These are phyloP conservation scores for Medicago truncatula DNA, from an alignment of 306 rosid species.

Conservation along the genomic window DNA sequence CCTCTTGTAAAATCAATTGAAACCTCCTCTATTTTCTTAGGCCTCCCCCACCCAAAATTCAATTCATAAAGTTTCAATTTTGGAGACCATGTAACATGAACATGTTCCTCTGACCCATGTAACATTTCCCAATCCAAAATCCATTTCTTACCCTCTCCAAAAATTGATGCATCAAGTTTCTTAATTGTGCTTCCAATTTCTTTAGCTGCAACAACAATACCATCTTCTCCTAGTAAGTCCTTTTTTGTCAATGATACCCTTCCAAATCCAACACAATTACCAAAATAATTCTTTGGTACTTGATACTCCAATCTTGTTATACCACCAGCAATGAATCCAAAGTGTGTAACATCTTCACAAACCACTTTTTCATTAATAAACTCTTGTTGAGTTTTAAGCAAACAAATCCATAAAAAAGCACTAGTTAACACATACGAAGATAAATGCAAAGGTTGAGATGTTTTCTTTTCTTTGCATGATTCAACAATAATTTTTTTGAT, in stretches of 20 bases:
- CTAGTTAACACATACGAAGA: conserved; percentile 55
- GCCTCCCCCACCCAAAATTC: conserved; percentile 62
- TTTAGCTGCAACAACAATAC: conserved; percentile 49
- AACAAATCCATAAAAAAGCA: conserved; percentile 59
- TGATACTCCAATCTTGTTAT: conserved; percentile 47
- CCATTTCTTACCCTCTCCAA: conserved; percentile 54
- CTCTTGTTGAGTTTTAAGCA: conserved; percentile 42
- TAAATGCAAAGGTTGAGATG: conserved; percentile 39
- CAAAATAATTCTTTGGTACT: conserved; percentile 41
- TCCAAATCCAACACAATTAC: conserved; percentile 60
- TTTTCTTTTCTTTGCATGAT: conserved; percentile 36
- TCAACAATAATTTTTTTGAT: conserved; percentile 37
- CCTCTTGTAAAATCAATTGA: conserved; percentile 49
- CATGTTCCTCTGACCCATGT: conserved; percentile 47
- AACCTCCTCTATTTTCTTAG: conserved; percentile 56
- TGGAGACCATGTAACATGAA: conserved; percentile 55
- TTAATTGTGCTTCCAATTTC: conserved; percentile 51
- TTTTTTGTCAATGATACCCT: conserved; percentile 28
- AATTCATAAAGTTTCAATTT: conserved; percentile 56
- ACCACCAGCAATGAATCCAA: conserved; percentile 61
- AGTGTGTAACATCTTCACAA: conserved; percentile 39
- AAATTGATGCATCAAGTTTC: conserved; percentile 43
- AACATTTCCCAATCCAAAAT: conserved; percentile 50
- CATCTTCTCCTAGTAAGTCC: conserved; percentile 49
- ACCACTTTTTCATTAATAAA: neutral